A percentile compares a stretch with the other conserved stretches of the same genome.
Conservation (phyloP, 768 basidiomycete genomes). For the Boletales sp. region DNA sequence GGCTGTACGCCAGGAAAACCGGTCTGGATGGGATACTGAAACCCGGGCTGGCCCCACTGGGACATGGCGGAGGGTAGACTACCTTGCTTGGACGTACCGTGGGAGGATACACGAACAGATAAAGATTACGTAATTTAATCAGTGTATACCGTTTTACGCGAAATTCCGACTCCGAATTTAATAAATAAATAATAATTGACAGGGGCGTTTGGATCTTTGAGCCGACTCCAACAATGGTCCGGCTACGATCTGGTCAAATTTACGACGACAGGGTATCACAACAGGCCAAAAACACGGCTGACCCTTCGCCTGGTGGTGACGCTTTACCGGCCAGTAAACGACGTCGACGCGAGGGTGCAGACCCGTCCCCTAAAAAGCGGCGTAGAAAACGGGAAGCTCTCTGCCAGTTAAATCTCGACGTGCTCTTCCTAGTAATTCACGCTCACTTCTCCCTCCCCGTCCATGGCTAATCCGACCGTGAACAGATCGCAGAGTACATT, state of each 20-base stretch:
- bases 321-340: background rate
- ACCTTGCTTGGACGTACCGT: too few species aligned
- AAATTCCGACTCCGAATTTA: too few species aligned
- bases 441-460: background rate
- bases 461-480: background rate
- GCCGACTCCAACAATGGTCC: too few species aligned
- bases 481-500: constrained; percentile 38
- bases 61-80: constrained; percentile 49
- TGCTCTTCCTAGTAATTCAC: constrained; percentile 14
- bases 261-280: too few species aligned
- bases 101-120: too few species aligned
- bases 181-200: too few species aligned
- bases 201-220: too few species aligned
- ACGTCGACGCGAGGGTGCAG: background rate
- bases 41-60: constrained; percentile 72
- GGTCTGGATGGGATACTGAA: constrained; percentile 73
- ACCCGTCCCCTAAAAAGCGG: background rate
- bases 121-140: too few species aligned
- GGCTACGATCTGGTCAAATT: too few species aligned
- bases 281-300: too few species aligned
- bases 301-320: background rate
- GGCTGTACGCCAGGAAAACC: constrained; percentile 52
- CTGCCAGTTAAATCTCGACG: constrained; percentile 14
- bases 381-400: background rate
- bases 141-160: too few species aligned